Evolutionary conservation across 768 basidiomycete genomes (phyloP), one percentile per base, ranked within the genome.

Genomic region (Xerocomellus amylosporus): DNA sequence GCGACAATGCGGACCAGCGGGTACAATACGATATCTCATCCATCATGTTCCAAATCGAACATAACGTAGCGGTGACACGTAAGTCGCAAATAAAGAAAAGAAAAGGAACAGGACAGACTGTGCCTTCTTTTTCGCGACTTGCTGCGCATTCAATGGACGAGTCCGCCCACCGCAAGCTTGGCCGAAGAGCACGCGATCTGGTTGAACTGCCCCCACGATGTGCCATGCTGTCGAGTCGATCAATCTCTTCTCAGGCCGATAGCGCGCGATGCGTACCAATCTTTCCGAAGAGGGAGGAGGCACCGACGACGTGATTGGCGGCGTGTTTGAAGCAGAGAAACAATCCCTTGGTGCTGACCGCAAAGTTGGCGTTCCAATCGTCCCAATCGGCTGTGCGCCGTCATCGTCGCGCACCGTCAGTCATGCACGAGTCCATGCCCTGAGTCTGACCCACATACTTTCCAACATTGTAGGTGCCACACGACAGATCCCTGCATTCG

Each of bases 331-430:
- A 69, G 40, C 56, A 69, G 19, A 56, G 75, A 49, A 63, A 66
- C 13, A 45, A 47, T 4, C 59, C 64, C 19, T 55, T 53, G 39
- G 50, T 61, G 46, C 52, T 64, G 12, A 61, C 55, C 8, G 47
- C 54, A n/a, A 64, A 51, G 19, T 55, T 41, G 74, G 64, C 62
- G 67, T 77, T 59, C 63, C 37, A 59, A 28, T 56, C 12, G 5
- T 59, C 55, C 19, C 58, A 22, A 24, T 55, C 30, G 31, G 54
- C 60, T 69, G 28, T n/a, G 10, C 33, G 20, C 2, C n/a, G 33
- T 28, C 20, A 45, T 37, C 20, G 19, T 43, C 40, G 14, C 4
- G 26, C 20, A 33, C 4, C 30, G 2, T 30, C 28, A 20, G 19
- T 28, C 13, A 3, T 39, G 24, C 24, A 19, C 6, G 10, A 2